Conservation (phyloP, 345 rosid genomes). For the Eucalyptus leucophloia region DNA sequence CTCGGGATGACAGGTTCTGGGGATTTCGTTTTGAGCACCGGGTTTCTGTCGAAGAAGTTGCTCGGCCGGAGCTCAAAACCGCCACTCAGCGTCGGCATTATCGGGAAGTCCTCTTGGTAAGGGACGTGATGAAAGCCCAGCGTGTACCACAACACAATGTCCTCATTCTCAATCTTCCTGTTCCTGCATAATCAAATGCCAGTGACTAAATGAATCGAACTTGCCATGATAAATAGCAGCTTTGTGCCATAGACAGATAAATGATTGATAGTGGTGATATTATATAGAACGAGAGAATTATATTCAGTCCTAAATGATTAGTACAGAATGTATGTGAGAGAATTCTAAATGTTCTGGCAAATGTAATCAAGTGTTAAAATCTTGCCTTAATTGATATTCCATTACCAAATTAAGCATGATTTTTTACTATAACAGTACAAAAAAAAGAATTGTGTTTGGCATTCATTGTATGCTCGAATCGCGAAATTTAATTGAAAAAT, state of each 20-base stretch:
- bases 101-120: constrained; percentile 64
- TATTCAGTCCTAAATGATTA: not conserved
- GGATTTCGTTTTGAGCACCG: constrained; percentile 35
- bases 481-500: not conserved
- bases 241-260: not conserved
- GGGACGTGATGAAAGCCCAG: constrained; percentile 66
- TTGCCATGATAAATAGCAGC: not conserved
- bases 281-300: not conserved
- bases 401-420: not conserved
- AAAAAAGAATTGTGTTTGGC: not conserved
- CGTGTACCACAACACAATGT: constrained; percentile 63
- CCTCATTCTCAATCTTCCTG: constrained; percentile 42
- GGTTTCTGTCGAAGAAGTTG: constrained; percentile 62
- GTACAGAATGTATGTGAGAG: not conserved
- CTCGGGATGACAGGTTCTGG: not conserved
- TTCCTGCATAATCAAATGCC: constrained; percentile 9
- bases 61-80: constrained; percentile 54
- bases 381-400: not conserved
- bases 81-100: constrained; percentile 59
- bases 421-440: not conserved
- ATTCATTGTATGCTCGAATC: not conserved
- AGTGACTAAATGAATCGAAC: not conserved
- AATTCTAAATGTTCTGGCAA: not conserved
- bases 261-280: not conserved
- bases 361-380: not conserved